Conservation (phyloP, 176 grass and related monocot genomes). For the Oryza brachyantha region DNA sequence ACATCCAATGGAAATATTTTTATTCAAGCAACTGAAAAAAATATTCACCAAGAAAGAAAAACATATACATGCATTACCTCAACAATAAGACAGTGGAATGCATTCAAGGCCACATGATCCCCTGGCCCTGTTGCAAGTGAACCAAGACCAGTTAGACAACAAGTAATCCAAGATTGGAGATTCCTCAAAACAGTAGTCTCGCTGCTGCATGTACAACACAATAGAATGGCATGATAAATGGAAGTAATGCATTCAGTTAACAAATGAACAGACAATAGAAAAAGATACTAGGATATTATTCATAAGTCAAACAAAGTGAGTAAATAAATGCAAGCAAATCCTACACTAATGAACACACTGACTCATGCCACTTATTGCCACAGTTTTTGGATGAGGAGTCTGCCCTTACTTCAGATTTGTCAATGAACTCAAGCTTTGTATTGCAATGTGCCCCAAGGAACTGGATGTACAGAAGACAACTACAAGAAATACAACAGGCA, state of each 20-base stretch:
- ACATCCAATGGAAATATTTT: conserved; percentile 57
- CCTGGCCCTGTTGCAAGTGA: conserved; percentile 95
- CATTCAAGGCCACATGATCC: conserved; percentile 91
- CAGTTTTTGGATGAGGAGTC: background rate
- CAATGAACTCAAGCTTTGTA: too few relatives aligned
- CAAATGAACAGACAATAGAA: background rate
- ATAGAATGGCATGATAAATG: background rate
- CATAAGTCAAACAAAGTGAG: background rate
- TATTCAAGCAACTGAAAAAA: conserved; percentile 12
- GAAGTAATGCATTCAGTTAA: conserved; percentile 1
- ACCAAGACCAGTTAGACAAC: conserved; percentile 81
- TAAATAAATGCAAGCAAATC: background rate
- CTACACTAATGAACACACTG: background rate
- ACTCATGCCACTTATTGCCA: background rate
- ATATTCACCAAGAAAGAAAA: conserved; percentile 9
- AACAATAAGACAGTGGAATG: conserved; percentile 73
- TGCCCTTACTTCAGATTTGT: background rate
- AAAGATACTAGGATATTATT: background rate
- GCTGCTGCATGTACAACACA: conserved; percentile 21
- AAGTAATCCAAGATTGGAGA: conserved; percentile 64
- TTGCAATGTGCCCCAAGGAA: too few relatives aligned
- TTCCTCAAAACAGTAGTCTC: conserved; percentile 74
- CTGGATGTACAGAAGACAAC: too few relatives aligned
- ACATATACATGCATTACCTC: conserved; percentile 49
- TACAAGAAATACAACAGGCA: background rate